Base-by-base conservation (phyloP, 2,329 filamentous ascomycete species). In the Colletotrichum spaethianum region DNA sequence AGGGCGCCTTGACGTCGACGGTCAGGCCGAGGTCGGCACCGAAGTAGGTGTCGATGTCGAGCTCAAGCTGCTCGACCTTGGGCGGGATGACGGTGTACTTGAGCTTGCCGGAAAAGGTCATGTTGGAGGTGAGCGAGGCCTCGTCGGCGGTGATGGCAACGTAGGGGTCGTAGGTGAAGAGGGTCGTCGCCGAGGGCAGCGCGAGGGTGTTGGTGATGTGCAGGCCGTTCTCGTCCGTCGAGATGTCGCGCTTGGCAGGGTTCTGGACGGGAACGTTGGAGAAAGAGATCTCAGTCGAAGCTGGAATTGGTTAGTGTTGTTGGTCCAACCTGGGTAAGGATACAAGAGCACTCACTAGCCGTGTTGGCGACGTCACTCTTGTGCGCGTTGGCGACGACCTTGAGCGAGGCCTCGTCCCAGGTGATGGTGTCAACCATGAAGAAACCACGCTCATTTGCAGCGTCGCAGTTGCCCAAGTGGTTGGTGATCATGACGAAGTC, bases 401-500 rank as follows among this genome's bases (percentile, higher is more conserved):
- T 72, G 23, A 76, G 60, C 38, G 74, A 74, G 23, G 44, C 67
- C 6, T 52, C 67, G 56, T 71, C 59, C 56, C 70, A 46, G 14
- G 74, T 62, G 33, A 73, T 64, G n/a, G 63, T 69, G 16, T 75
- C 73, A 8, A 75, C 74, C 20, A 77, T 67, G 68, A 76, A 77
- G 61, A 77, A 75, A 28, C 74, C 75, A 20, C 75, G 74, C 68
- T 77, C 75, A 20, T 72, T 50, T 63, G 75, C 66, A 5, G 62
- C 31, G 57, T 77, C 75, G 46, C 75, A 77, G 65, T 74, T 73
- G 11, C 75, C 75, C 33, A 72, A 50, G 64, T 77, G 75, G 66
- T 77, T 77, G 12, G 75, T 77, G 44, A 77, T 66, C 28, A 77
- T 59, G n/a, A 77, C 73, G 42, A 77, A 75, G 69, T 73, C 74